A percentile compares a stretch with the other conserved stretches of the same genome.
These are phyloP conservation scores for Hypoxylon sp. DNA, from an alignment of 2,329 filamentous ascomycete species.

Conservation along the genomic window DNA sequence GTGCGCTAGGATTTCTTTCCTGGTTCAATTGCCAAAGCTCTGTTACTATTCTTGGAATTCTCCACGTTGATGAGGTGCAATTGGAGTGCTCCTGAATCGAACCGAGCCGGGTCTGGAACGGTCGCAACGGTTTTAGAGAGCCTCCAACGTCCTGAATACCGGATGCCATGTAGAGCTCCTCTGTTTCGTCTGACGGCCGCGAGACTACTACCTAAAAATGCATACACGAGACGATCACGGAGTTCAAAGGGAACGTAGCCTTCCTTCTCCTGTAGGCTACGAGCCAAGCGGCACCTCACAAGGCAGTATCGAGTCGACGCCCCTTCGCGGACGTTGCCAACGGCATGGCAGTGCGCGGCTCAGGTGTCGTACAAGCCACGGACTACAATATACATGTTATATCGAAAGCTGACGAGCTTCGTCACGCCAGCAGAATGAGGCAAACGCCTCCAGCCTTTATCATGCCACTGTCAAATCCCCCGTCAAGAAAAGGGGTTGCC, in stretches of 20 bases:
- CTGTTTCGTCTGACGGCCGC: not conserved
- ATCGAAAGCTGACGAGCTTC: slow-evolving; percentile 11
- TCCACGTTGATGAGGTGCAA: not conserved
- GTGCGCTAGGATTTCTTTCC: slow-evolving; percentile 24
- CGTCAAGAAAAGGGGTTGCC: slow-evolving; percentile 6
- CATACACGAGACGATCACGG: slow-evolving; percentile 9
- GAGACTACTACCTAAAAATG: not conserved
- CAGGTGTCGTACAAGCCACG: slow-evolving; percentile 4
- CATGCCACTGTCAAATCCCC: slow-evolving; percentile 6
- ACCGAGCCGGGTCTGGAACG: slow-evolving; percentile 27
- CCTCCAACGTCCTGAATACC: slow-evolving; percentile 11
- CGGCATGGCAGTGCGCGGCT: slow-evolving; percentile 3
- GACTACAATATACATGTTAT: slow-evolving; percentile 7
- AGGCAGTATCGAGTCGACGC: slow-evolving; percentile 7
- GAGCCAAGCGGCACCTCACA: slow-evolving; percentile 9
- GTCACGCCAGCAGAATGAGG: slow-evolving; percentile 22
- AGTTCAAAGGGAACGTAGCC: slow-evolving; percentile 4
- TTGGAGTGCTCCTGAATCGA: slow-evolving; percentile 23
- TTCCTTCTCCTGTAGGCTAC: slow-evolving; percentile 3
- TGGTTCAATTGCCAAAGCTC: slow-evolving; percentile 12
- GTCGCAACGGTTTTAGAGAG: slow-evolving; percentile 26
- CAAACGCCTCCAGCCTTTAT: slow-evolving; percentile 25
- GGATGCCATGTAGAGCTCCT: not conserved
- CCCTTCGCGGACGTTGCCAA: not conserved
- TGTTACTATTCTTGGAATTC: slow-evolving; percentile 5